Base-by-base conservation (phyloP, 345 rosid genomes). In the Lepidium sativum region DNA sequence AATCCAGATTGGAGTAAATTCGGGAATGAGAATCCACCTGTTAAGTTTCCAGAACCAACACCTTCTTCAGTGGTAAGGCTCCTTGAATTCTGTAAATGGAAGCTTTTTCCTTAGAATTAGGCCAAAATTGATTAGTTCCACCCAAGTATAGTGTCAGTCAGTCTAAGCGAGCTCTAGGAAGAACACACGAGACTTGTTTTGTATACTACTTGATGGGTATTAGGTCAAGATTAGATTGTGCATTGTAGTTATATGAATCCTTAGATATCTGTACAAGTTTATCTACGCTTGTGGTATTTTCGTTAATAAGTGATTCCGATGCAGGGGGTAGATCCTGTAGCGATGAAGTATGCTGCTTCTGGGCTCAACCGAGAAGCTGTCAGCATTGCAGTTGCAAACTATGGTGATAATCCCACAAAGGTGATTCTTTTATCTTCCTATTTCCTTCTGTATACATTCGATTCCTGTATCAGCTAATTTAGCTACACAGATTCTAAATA, bases 371-470 rank as follows among this genome's bases (percentile, higher is more conserved):
- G 81, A 57, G 96, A 86, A 40, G 91, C 89, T 55, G 91, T 86
- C 71, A 66, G 71, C 21, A 53, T 84, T 45, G 97, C 96, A 1
- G 84, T 91, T 60, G 84, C 94, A 52, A 88, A 78, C 73, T 92
- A 83, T 60, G 97, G 98, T 62, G 98, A 92, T 69, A 81, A 85
- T 77, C 91, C 91, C 48, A 74, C 86, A 8, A 87, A 89, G 92
- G 98, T 89, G 65, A 6, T 42, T 27, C 31, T 27, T 27, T 55
- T 9, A 40, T 15, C 16, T n/a, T 15, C 16, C n/a, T 16, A 3
- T 8, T 38, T 20, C 27, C 41, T 15, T 21, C 12, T 8, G 0
- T 57, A 16, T 21, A 7, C 41, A 32, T 34, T 35, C 8, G 23
- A 3, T 49, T 71, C 50, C 12, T 51, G 2, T 35, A 44, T 34